Percentiles rank a stretch among this genome's conserved stretches.
Evolutionary conservation across 2,329 filamentous ascomycete genomes (phyloP).

Genomic region (Colletotrichum sp.): DNA sequence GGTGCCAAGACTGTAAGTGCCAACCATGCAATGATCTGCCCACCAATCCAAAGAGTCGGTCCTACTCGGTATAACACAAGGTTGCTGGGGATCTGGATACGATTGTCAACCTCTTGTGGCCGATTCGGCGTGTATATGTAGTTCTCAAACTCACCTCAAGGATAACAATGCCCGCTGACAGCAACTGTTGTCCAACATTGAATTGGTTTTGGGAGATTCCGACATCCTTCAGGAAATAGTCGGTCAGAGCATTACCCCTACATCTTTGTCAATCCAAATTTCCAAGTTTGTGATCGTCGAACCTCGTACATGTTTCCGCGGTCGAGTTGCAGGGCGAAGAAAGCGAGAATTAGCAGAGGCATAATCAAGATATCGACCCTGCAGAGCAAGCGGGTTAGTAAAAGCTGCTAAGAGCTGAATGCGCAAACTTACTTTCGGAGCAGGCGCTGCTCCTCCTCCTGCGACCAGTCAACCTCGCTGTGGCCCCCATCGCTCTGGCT

Average conservation of each 20-base stretch:
- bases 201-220: conserved; percentile 55
- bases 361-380: conserved; percentile 52
- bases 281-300: neutral
- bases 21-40: conserved; percentile 47
- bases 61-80: conserved; percentile 51
- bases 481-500: conserved; percentile 1
- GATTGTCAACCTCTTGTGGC: neutral
- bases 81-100: conserved; percentile 48
- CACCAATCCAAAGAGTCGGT: conserved; percentile 50
- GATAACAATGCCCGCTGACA: conserved; percentile 54
- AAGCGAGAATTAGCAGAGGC: conserved; percentile 49
- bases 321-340: conserved; percentile 47
- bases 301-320: conserved; percentile 37
- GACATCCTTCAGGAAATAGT: conserved; percentile 51
- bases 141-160: conserved; percentile 32
- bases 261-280: neutral
- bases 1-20: conserved; percentile 21
- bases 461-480: conserved; percentile 25
- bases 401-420: neutral
- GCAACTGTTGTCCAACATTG: conserved; percentile 56
- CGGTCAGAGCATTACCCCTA: conserved; percentile 22
- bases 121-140: neutral
- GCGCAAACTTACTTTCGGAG: conserved; percentile 30
- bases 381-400: neutral
- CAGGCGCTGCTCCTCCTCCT: conserved; percentile 30